These are phyloP conservation scores for Venturia carpophila DNA, from an alignment of 2,329 filamentous ascomycete genomes.

Conservation along the genomic window DNA sequence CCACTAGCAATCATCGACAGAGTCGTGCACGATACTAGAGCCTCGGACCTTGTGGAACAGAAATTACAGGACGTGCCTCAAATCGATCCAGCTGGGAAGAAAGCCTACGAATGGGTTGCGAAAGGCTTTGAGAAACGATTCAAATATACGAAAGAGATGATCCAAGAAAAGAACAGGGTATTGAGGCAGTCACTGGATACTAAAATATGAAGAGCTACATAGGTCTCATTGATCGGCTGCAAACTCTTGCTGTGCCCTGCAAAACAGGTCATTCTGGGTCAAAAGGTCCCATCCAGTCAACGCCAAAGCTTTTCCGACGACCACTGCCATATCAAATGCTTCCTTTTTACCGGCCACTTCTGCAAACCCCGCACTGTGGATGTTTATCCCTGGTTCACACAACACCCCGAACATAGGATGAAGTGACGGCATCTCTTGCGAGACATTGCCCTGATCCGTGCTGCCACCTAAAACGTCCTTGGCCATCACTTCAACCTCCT, in stretches of 20 bases:
- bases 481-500: background rate
- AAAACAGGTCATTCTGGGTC: constrained; percentile 21
- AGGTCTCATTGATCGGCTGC: constrained; percentile 4
- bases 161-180: background rate
- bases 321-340: constrained; percentile 37
- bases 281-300: constrained; percentile 22
- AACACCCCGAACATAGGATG: constrained; percentile 12
- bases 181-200: background rate
- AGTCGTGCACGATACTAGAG: background rate
- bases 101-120: constrained; percentile 8
- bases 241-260: constrained; percentile 22
- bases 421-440: background rate
- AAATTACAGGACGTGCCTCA: background rate
- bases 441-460: constrained; percentile 15
- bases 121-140: constrained; percentile 14
- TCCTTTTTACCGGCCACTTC: constrained; percentile 34
- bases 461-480: constrained; percentile 11
- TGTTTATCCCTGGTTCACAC: constrained; percentile 30
- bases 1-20: constrained; percentile 11
- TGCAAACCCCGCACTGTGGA: constrained; percentile 39
- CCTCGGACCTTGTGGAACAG: constrained; percentile 9
- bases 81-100: constrained; percentile 10
- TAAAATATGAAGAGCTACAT: background rate
- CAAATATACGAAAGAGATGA: background rate
- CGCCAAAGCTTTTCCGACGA: constrained; percentile 41